phyloP scores from a whole-genome alignment of 208 protist species.

The Tritrichomonas foetus region DNA sequence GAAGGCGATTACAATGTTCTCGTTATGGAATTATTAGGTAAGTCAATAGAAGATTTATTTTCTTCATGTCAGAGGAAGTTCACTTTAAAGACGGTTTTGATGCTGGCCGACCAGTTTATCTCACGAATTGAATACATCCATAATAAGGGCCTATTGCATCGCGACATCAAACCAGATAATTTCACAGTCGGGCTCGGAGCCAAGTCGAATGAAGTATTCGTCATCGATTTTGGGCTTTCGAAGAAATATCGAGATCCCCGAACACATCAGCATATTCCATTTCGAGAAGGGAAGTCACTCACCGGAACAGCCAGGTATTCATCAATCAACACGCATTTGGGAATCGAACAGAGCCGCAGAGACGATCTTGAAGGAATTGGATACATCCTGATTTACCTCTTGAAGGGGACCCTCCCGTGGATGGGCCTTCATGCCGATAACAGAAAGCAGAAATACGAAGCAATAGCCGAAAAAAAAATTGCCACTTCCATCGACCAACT shows the following conservation, averaged over 20 bases:
- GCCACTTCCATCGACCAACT: slow-evolving; percentile 80
- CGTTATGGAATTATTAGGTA: slow-evolving; percentile 96
- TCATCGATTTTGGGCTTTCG: slow-evolving; percentile 72
- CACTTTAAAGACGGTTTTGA: slow-evolving; percentile 92
- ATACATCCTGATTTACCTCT: slow-evolving; percentile 98
- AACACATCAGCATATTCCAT: slow-evolving; percentile 97
- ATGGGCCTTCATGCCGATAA: slow-evolving; percentile 76
- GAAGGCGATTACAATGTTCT: slow-evolving; percentile 96
- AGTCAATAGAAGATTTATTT: slow-evolving; percentile 94
- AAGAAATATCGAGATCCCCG: slow-evolving; percentile 96
- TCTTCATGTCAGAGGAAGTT: slow-evolving; percentile 75
- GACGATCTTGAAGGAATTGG: slow-evolving; percentile 82
- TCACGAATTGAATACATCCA: slow-evolving; percentile 89
- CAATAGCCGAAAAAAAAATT: slow-evolving; percentile 92
- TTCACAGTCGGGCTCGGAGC: slow-evolving; percentile 88
- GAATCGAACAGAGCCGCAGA: slow-evolving; percentile 80
- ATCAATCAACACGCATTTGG: slow-evolving; percentile 97
- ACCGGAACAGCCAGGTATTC: slow-evolving; percentile 96
- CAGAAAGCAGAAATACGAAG: slow-evolving; percentile 97
- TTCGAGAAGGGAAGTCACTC: slow-evolving; percentile 60
- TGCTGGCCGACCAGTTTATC: slow-evolving; percentile 94
- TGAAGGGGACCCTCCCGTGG: slow-evolving; percentile 93
- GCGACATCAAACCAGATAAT: slow-evolving; percentile 94
- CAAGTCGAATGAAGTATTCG: slow-evolving; percentile 62
- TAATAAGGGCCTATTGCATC: slow-evolving; percentile 90